Evolutionary conservation across 345 rosid species (phyloP).

Genomic region (Lepidium africanum): DNA sequence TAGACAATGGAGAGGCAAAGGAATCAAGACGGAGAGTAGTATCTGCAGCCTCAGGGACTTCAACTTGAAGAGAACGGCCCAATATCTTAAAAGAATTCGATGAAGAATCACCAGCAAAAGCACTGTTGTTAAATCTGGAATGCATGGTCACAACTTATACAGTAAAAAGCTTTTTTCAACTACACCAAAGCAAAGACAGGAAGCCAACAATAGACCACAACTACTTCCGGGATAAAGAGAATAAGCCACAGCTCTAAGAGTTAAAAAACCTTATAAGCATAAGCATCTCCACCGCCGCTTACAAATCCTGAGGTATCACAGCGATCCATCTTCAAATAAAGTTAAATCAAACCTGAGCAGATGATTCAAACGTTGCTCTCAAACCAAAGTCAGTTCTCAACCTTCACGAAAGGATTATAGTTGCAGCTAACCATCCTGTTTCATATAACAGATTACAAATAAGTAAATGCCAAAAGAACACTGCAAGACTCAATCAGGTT

Average conservation of each 20-base stretch:
- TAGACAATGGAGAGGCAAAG: slow-evolving; percentile 39
- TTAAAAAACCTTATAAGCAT: slow-evolving; percentile 36
- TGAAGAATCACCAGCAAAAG: slow-evolving; percentile 42
- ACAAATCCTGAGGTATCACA: slow-evolving; percentile 94
- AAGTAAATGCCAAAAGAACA: not conserved
- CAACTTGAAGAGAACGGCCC: slow-evolving; percentile 41
- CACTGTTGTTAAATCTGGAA: slow-evolving; percentile 36
- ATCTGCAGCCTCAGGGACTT: slow-evolving; percentile 42
- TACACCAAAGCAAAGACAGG: slow-evolving; percentile 39
- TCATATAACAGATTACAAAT: slow-evolving; percentile 3
- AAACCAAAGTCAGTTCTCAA: slow-evolving; percentile 11
- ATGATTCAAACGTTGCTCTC: slow-evolving; percentile 7
- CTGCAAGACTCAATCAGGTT: not conserved
- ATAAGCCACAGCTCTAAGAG: slow-evolving; percentile 45
- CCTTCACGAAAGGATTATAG: slow-evolving; percentile 17
- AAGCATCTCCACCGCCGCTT: slow-evolving; percentile 66
- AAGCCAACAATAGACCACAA: slow-evolving; percentile 39
- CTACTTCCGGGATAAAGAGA: slow-evolving; percentile 55
- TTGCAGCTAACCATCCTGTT: slow-evolving; percentile 47
- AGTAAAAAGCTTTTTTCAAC: slow-evolving; percentile 17
- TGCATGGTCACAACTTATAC: slow-evolving; percentile 47
- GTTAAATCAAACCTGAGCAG: slow-evolving; percentile 18
- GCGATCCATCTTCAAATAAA: slow-evolving; percentile 49
- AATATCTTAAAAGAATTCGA: slow-evolving; percentile 46
- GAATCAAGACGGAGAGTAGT: slow-evolving; percentile 73